Evolutionary conservation across 257 asterid species (phyloP).

Genomic region (Nicotiana obtusifolia): DNA sequence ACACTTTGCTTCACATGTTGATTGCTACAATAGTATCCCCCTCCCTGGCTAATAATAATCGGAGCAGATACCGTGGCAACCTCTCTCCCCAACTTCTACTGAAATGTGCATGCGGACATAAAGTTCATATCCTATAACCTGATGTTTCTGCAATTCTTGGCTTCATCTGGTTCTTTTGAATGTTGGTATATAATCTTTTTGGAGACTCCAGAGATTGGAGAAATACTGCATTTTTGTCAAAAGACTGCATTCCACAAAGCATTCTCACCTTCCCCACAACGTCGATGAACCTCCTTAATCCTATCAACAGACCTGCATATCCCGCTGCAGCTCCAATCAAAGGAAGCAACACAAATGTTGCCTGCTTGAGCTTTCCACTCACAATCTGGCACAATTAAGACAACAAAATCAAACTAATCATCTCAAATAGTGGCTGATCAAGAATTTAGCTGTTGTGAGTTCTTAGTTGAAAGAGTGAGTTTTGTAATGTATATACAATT

Average conservation of each 20-base stretch:
- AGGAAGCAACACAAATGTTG: conserved; percentile 85
- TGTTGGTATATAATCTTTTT: not conserved
- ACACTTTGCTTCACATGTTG: not conserved
- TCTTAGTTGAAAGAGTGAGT: too few species aligned
- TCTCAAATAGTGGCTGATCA: too few species aligned
- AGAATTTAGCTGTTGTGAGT: too few species aligned
- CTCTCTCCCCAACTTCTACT: conserved; percentile 11
- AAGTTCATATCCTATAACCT: conserved; percentile 24
- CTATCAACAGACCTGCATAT: conserved; percentile 85
- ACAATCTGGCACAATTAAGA: conserved; percentile 47
- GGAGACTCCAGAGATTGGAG: conserved; percentile 22
- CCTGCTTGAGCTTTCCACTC: conserved; percentile 99
- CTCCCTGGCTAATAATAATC: not conserved
- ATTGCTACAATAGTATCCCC: not conserved
- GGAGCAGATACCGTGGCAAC: conserved; percentile 9
- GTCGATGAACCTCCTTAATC: conserved; percentile 83
- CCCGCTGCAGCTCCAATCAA: conserved; percentile 99
- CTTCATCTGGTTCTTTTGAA: conserved; percentile 12
- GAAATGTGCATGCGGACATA: not conserved
- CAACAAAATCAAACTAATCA: not conserved
- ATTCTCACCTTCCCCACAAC: conserved; percentile 87
- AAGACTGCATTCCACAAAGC: conserved; percentile 58
- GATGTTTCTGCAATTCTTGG: conserved; percentile 16
- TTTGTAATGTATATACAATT: too few species aligned
- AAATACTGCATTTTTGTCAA: conserved; percentile 13